These are phyloP conservation scores for Scedosporium aurantiacum DNA, from an alignment of 2,329 filamentous ascomycete species.

Conservation along the genomic window DNA sequence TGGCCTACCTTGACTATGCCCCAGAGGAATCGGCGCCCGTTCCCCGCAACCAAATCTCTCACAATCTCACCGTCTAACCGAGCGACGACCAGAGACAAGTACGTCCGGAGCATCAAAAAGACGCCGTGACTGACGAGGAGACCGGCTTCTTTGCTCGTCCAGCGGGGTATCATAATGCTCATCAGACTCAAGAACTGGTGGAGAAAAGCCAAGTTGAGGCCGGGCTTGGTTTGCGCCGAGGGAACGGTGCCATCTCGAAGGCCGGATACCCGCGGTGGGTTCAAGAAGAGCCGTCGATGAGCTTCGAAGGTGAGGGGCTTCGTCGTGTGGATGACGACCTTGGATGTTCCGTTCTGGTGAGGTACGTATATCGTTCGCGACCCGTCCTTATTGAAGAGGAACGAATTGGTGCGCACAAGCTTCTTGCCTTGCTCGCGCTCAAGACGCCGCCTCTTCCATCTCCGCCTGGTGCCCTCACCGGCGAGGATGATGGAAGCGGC, in stretches of 20 bases:
- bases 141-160: slow-evolving; percentile 91
- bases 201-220: slow-evolving; percentile 86
- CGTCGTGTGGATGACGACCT: slow-evolving; percentile 82
- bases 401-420: slow-evolving; percentile 82
- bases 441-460: slow-evolving; percentile 61
- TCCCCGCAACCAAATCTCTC: slow-evolving; percentile 86
- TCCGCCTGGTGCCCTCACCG: slow-evolving; percentile 66
- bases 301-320: slow-evolving; percentile 94
- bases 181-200: slow-evolving; percentile 94
- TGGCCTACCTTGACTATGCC: slow-evolving; percentile 64
- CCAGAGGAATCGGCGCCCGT: slow-evolving; percentile 77
- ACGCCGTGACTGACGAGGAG: slow-evolving; percentile 78
- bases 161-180: slow-evolving; percentile 95
- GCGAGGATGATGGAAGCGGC: slow-evolving; percentile 67
- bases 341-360: slow-evolving; percentile 76
- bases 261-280: slow-evolving; percentile 74
- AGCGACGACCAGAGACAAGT: slow-evolving; percentile 86
- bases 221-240: slow-evolving; percentile 82
- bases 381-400: slow-evolving; percentile 86
- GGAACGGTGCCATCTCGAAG: slow-evolving; percentile 67
- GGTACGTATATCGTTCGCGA: slow-evolving; percentile 92
- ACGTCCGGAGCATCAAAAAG: slow-evolving; percentile 85
- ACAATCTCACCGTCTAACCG: slow-evolving; percentile 93
- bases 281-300: slow-evolving; percentile 83
- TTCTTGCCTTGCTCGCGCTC: slow-evolving; percentile 76